Percentiles rank a stretch among this genome's conserved stretches.
Conservation (phyloP, 495 filamentous ascomycete species). For the Tuber brumale region DNA sequence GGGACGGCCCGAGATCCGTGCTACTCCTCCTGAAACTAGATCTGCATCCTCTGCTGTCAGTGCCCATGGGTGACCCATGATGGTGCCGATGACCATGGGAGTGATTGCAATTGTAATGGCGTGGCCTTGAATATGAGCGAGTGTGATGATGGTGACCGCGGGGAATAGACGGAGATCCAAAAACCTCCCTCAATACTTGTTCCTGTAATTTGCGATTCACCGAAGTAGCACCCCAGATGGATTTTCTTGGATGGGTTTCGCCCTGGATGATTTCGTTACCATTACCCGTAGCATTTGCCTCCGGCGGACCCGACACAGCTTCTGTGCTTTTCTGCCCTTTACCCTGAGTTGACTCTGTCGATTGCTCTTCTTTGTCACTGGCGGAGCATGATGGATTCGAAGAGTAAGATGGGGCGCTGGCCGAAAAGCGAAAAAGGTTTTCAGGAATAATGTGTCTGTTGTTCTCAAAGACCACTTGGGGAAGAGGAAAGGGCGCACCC, state of each 20-base stretch:
- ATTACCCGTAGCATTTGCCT: constrained; percentile 3
- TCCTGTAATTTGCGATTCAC: constrained; percentile 83
- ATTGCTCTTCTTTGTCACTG: not conserved
- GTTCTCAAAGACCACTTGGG: constrained; percentile 90
- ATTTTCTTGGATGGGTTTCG: constrained; percentile 15
- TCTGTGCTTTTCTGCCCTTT: constrained; percentile 11
- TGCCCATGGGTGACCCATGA: constrained; percentile 21
- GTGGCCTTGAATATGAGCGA: constrained; percentile 54
- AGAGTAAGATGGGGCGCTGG: constrained; percentile 37
- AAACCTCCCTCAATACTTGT: constrained; percentile 90
- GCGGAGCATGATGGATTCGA: constrained; percentile 23
- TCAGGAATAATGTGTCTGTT: constrained; percentile 93
- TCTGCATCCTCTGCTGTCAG: constrained; percentile 9
- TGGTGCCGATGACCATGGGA: constrained; percentile 48
- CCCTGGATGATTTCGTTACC: constrained; percentile 9
- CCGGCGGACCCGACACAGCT: not conserved
- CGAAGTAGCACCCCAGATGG: constrained; percentile 71
- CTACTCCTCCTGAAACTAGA: constrained; percentile 30
- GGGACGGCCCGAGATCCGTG: constrained; percentile 24
- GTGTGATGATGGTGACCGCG: constrained; percentile 53
- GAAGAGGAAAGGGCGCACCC: constrained; percentile 50
- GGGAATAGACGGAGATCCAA: constrained; percentile 73
- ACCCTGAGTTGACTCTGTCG: not conserved
- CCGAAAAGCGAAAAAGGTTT: constrained; percentile 57
- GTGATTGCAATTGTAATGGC: constrained; percentile 54